Evolutionary conservation across 768 basidiomycete genomes (phyloP).

Genomic region (Mycena amicta): DNA sequence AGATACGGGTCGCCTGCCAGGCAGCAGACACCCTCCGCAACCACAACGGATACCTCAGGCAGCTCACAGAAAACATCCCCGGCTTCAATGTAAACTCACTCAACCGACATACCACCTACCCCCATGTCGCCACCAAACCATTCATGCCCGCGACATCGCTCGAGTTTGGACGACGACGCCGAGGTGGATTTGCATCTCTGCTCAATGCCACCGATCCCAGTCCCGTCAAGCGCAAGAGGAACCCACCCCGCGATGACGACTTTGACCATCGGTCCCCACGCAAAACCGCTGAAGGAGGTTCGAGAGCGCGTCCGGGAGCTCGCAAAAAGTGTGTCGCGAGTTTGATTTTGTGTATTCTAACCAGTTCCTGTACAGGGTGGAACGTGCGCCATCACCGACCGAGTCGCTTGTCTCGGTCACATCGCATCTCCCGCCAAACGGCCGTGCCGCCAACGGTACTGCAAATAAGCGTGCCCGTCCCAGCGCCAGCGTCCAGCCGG

Average conservation of each 20-base stretch:
- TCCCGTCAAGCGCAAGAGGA: slow-evolving; percentile 65
- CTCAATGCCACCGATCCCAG: slow-evolving; percentile 58
- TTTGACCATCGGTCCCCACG: slow-evolving; percentile 64
- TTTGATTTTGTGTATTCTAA: neutral
- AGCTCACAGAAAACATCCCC: slow-evolving; percentile 64
- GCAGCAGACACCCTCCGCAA: slow-evolving; percentile 85
- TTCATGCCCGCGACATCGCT: slow-evolving; percentile 62
- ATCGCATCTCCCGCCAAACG: slow-evolving; percentile 53
- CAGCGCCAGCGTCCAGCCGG: slow-evolving; percentile 41
- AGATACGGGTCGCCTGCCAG: slow-evolving; percentile 91
- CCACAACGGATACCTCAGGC: slow-evolving; percentile 62
- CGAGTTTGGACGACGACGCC: slow-evolving; percentile 67
- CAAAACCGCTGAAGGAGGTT: too few species aligned
- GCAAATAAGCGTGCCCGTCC: slow-evolving; percentile 47
- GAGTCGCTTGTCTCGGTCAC: slow-evolving; percentile 74
- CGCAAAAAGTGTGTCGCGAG: slow-evolving; percentile 60
- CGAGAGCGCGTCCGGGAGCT: slow-evolving; percentile 55
- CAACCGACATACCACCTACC: slow-evolving; percentile 68
- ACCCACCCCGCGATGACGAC: slow-evolving; percentile 60
- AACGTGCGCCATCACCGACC: slow-evolving; percentile 69
- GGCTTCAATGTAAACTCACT: slow-evolving; percentile 61
- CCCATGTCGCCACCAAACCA: slow-evolving; percentile 71
- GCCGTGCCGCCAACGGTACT: slow-evolving; percentile 27
- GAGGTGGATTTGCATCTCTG: slow-evolving; percentile 58
- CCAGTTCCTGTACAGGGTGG: slow-evolving; percentile 52